phyloP scores from a whole-genome alignment of 164 flowering plant genomes.

The Piper longum region DNA sequence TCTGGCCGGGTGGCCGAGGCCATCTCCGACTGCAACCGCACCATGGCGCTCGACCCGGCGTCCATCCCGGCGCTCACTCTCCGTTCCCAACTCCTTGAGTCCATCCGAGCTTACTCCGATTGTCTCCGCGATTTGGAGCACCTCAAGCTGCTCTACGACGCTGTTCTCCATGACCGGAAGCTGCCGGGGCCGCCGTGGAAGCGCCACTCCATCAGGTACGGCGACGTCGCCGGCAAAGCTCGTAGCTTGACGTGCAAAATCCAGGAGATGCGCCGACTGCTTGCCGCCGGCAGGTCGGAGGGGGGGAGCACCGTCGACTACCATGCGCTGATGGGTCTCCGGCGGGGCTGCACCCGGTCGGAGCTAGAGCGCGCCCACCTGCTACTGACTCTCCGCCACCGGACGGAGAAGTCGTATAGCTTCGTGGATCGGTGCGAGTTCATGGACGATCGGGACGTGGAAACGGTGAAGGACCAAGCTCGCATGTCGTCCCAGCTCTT shows the following conservation, averaged over 20 bases:
- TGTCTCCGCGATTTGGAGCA: constrained; percentile 87
- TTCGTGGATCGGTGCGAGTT: constrained; percentile 79
- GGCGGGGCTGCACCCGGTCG: constrained; percentile 79
- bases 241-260: constrained; percentile 39
- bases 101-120: constrained; percentile 66
- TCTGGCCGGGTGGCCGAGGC: constrained; percentile 76
- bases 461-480: constrained; percentile 60
- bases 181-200: constrained; percentile 84
- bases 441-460: constrained; percentile 49
- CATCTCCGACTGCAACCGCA: constrained; percentile 72
- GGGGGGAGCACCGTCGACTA: constrained; percentile 73
- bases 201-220: constrained; percentile 37
- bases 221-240: constrained; percentile 60
- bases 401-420: constrained; percentile 54
- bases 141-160: constrained; percentile 65
- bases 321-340: constrained; percentile 57
- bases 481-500: constrained; percentile 71
- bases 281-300: constrained; percentile 28
- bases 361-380: constrained; percentile 79
- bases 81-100: constrained; percentile 56
- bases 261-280: constrained; percentile 50
- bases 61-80: constrained; percentile 61
- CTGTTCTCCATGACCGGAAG: constrained; percentile 65
- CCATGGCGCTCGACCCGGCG: constrained; percentile 66
- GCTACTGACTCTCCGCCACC: constrained; percentile 50